Percentiles rank a stretch among this genome's conserved stretches.
Evolutionary conservation across 257 asterid genomes (phyloP).

Genomic region (Solanum raphanifolium): DNA sequence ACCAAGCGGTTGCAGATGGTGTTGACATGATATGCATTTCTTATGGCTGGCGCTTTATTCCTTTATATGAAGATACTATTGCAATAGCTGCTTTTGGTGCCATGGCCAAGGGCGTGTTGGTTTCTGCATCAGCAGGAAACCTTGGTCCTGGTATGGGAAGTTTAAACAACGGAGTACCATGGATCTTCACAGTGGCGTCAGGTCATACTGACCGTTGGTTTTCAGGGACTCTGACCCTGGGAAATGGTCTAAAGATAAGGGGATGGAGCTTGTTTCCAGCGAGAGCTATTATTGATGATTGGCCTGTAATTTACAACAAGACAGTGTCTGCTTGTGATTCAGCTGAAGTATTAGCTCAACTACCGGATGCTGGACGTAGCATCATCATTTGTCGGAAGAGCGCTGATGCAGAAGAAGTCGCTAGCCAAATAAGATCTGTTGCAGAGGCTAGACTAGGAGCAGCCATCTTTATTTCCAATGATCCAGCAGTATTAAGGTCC

Average conservation of each 20-base stretch:
- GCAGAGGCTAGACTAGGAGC: constrained; percentile 14
- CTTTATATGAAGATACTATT: not conserved
- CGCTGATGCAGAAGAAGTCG: not conserved
- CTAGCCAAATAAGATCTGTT: constrained; percentile 1
- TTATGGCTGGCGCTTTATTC: not conserved
- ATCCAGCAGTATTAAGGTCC: not conserved
- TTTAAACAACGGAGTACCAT: constrained; percentile 31
- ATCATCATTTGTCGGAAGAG: constrained; percentile 11
- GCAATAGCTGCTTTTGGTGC: constrained; percentile 43
- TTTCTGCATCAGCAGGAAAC: constrained; percentile 30
- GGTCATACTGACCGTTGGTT: constrained; percentile 24
- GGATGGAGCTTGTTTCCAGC: constrained; percentile 33
- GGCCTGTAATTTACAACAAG: constrained; percentile 22
- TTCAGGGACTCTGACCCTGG: constrained; percentile 18
- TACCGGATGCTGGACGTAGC: not conserved
- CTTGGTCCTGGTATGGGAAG: not conserved
- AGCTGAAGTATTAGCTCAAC: not conserved
- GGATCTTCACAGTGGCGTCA: constrained; percentile 29
- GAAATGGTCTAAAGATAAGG: constrained; percentile 8
- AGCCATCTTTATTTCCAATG: constrained; percentile 13
- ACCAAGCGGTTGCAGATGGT: constrained; percentile 14
- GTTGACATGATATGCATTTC: constrained; percentile 5
- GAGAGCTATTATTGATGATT: constrained; percentile 1
- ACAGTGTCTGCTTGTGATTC: constrained; percentile 24
- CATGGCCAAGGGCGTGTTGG: constrained; percentile 33